Evolutionary conservation across 2,329 filamentous ascomycete genomes (phyloP).

Genomic region (Botrytis hyacinthi): DNA sequence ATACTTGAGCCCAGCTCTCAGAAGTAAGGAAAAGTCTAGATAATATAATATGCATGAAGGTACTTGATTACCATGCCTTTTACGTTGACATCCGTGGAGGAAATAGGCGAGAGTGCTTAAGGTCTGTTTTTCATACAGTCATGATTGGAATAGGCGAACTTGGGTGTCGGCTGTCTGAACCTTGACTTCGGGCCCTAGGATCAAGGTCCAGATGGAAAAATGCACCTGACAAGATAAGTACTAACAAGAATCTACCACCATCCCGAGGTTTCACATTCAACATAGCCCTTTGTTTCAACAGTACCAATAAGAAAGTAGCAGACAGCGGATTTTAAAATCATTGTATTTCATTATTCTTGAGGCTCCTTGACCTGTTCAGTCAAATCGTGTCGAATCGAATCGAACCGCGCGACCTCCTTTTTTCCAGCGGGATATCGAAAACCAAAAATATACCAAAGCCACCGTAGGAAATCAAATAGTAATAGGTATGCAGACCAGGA

Average conservation of each 20-base stretch:
- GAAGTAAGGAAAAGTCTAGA: neutral
- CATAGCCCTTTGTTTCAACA: accelerated
- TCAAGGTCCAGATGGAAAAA: neutral
- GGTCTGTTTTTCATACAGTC: neutral
- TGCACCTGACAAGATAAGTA: neutral
- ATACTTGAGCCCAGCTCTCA: neutral
- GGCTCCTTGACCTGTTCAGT: neutral
- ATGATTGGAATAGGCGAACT: neutral
- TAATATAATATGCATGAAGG: neutral
- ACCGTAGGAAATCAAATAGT: neutral
- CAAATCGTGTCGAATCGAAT: neutral
- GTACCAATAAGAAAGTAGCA: neutral
- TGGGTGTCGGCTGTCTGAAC: neutral
- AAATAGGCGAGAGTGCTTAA: neutral
- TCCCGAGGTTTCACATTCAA: neutral
- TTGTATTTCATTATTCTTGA: conserved; percentile 2
- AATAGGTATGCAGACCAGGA: neutral
- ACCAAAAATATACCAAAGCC: neutral
- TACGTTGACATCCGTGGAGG: neutral
- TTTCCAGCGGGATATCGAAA: conserved; percentile 5
- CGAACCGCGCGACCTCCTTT: neutral
- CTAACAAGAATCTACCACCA: neutral
- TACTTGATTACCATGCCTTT: neutral
- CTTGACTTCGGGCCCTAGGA: neutral
- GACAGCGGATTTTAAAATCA: neutral